phyloP scores from a whole-genome alignment of 352 stramenopile species.

The Phytophthora kernoviae region DNA sequence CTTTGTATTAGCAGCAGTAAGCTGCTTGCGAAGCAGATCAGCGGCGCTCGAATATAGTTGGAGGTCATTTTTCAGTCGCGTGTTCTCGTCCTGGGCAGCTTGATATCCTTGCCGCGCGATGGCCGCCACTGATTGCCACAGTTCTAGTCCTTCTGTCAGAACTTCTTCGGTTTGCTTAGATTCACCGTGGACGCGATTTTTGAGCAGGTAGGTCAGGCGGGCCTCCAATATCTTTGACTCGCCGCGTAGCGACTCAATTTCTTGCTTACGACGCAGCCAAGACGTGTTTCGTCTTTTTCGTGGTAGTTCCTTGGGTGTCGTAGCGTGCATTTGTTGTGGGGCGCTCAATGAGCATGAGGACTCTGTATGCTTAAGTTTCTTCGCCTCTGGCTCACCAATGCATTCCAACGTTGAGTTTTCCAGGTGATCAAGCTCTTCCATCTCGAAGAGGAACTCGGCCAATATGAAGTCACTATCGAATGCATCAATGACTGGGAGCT shows the following conservation, averaged over 20 bases:
- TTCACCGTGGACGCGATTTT: neutral
- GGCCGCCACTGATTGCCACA: conserved; percentile 20
- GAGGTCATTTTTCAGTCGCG: conserved; percentile 9
- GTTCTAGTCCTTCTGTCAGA: conserved; percentile 1
- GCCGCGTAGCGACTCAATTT: conserved; percentile 15
- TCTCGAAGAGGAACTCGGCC: conserved; percentile 22
- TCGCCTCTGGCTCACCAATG: neutral
- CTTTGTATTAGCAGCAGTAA: conserved; percentile 1
- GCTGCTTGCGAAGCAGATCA: conserved; percentile 10
- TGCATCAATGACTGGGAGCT: neutral
- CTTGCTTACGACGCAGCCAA: conserved; percentile 33
- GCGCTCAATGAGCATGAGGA: neutral
- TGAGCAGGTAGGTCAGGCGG: conserved; percentile 6
- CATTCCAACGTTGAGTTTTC: conserved; percentile 1
- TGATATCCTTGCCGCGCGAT: conserved; percentile 13
- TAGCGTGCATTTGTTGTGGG: neutral
- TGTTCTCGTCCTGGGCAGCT: conserved; percentile 14
- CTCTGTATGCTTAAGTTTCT: conserved; percentile 4
- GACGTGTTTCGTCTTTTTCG: conserved; percentile 24
- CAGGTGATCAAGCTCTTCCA: conserved; percentile 17
- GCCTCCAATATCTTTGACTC: conserved; percentile 12
- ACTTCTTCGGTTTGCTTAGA: neutral
- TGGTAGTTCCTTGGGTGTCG: neutral
- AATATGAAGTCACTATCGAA: conserved; percentile 22
- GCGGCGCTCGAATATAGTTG: neutral